A percentile compares a stretch with the other conserved stretches of the same genome.
Evolutionary conservation across 2,329 filamentous ascomycete species (phyloP).

Genomic region (Monosporascus cannonballus): DNA sequence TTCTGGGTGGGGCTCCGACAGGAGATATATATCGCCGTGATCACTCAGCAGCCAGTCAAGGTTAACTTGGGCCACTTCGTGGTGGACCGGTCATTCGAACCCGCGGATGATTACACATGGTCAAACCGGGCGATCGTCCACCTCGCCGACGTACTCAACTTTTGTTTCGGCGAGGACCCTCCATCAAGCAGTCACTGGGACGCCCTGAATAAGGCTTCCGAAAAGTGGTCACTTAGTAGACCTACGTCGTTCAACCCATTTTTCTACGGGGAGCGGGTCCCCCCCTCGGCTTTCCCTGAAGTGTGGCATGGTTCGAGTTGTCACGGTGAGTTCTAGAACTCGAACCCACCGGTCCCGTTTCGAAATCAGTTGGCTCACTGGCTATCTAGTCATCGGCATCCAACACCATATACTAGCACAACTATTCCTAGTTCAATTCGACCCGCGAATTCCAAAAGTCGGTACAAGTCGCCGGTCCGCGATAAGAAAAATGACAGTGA

Average conservation of each 20-base stretch:
- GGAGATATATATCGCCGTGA: conserved; percentile 52
- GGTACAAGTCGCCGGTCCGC: conserved; percentile 33
- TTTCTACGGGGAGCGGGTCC: conserved; percentile 34
- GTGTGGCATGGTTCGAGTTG: conserved; percentile 52
- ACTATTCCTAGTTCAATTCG: conserved; percentile 50
- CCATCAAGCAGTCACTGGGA: conserved; percentile 32
- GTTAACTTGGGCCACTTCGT: conserved; percentile 45
- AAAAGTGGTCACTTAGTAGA: conserved; percentile 39
- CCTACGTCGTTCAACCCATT: conserved; percentile 50
- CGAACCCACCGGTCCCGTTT: neutral
- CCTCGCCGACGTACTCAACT: conserved; percentile 58
- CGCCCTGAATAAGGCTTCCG: conserved; percentile 38
- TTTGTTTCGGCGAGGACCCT: conserved; percentile 46
- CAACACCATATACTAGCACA: conserved; percentile 54
- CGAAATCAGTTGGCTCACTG: conserved; percentile 1
- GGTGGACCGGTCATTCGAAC: conserved; percentile 43
- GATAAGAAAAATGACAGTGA: conserved; percentile 33
- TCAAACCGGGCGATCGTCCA: conserved; percentile 56
- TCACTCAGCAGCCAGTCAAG: conserved; percentile 38
- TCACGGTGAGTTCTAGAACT: conserved; percentile 32
- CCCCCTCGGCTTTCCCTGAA: conserved; percentile 45
- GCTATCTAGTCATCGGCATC: conserved; percentile 44
- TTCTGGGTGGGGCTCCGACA: conserved; percentile 54
- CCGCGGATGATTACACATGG: conserved; percentile 48
- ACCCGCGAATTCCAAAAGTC: conserved; percentile 46